Evolutionary conservation across 179 eudicot species (phyloP).

Genomic region (Beta lomatogona): DNA sequence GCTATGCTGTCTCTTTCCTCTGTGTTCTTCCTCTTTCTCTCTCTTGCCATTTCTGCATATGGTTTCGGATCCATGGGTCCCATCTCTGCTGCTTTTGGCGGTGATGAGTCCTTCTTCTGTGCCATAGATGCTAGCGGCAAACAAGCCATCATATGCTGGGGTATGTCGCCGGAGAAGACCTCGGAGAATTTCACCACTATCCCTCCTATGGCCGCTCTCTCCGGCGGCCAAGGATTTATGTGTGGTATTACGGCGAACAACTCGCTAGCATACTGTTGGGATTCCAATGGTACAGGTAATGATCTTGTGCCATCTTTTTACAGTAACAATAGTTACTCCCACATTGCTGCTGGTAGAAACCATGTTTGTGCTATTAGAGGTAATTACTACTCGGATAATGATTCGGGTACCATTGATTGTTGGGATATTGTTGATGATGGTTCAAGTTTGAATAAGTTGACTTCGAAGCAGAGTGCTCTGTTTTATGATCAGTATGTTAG

Average conservation of each 20-base stretch:
- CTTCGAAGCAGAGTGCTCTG: slow-evolving; percentile 54
- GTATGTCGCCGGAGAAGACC: slow-evolving; percentile 29
- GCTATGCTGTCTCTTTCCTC: slow-evolving; percentile 29
- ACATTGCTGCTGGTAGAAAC: slow-evolving; percentile 66
- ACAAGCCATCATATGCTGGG: slow-evolving; percentile 83
- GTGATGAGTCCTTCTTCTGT: slow-evolving; percentile 58
- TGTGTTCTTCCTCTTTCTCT: slow-evolving; percentile 18
- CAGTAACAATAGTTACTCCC: slow-evolving; percentile 51
- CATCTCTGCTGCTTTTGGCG: slow-evolving; percentile 77
- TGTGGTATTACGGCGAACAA: slow-evolving; percentile 76
- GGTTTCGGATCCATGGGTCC: slow-evolving; percentile 93
- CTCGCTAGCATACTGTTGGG: slow-evolving; percentile 78
- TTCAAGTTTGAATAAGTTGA: slow-evolving; percentile 32
- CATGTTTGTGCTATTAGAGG: slow-evolving; percentile 88
- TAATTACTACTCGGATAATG: slow-evolving; percentile 42
- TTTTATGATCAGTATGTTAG: slow-evolving; percentile 50
- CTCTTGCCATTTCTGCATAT: slow-evolving; percentile 34
- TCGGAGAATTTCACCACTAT: slow-evolving; percentile 38
- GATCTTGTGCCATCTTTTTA: slow-evolving; percentile 56
- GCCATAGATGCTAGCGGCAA: slow-evolving; percentile 95
- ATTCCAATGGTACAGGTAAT: slow-evolving; percentile 35
- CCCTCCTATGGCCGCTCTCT: slow-evolving; percentile 72
- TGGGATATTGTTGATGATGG: slow-evolving; percentile 60
- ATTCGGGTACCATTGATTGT: slow-evolving; percentile 72
- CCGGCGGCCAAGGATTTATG: slow-evolving; percentile 77